Conservation (phyloP, 1,139 yeast genomes). For the Scheffersomyces lignicola region DNA sequence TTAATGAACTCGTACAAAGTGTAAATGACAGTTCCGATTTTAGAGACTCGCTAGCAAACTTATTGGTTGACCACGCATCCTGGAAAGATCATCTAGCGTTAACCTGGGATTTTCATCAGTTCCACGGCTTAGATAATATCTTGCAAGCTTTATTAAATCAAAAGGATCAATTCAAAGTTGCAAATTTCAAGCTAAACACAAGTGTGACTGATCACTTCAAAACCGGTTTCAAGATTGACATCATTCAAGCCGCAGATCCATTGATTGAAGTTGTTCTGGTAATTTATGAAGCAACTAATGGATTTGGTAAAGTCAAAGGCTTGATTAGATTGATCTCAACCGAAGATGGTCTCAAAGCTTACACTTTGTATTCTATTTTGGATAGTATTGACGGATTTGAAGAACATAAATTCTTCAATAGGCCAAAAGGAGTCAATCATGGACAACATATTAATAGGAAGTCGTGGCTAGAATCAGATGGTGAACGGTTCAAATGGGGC, state of each 20-base stretch:
- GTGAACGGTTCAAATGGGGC: slow-evolving; percentile 22
- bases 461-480: slow-evolving; percentile 29
- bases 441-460: slow-evolving; percentile 33
- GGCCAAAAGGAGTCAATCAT: slow-evolving; percentile 39
- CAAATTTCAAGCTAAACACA: slow-evolving; percentile 23
- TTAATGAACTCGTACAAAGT: slow-evolving; percentile 19
- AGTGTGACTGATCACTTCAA: slow-evolving; percentile 24
- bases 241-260: slow-evolving; percentile 23
- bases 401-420: slow-evolving; percentile 27
- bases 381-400: slow-evolving; percentile 33
- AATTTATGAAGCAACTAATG: slow-evolving; percentile 27
- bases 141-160: slow-evolving; percentile 11
- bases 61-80: slow-evolving; percentile 24
- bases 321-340: slow-evolving; percentile 28
- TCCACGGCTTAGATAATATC: slow-evolving; percentile 27
- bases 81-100: slow-evolving; percentile 39
- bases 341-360: slow-evolving; percentile 26
- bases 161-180: slow-evolving; percentile 18
- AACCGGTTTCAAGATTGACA: slow-evolving; percentile 22
- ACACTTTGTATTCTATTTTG: slow-evolving; percentile 31
- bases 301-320: slow-evolving; percentile 33
- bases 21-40: slow-evolving; percentile 7
- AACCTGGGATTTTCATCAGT: slow-evolving; percentile 30
- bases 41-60: slow-evolving; percentile 14
- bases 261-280: slow-evolving; percentile 35